A percentile compares a stretch with the other conserved stretches of the same genome.
phyloP scores from a whole-genome alignment of 495 filamentous ascomycete species.

The Xylaria telfairii region DNA sequence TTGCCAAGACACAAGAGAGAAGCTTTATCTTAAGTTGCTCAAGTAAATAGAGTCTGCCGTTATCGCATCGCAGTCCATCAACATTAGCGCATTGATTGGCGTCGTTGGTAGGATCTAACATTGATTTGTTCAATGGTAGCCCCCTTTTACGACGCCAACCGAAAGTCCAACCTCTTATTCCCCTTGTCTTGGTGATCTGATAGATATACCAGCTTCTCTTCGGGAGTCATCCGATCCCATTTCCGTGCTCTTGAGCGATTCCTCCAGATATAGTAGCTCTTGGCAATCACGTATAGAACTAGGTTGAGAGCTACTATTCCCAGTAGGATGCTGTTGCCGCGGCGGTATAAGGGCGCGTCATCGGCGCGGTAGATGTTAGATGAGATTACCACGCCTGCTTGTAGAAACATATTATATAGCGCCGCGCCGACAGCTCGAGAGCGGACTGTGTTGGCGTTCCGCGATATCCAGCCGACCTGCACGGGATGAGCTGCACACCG shows the following conservation, averaged over 20 bases:
- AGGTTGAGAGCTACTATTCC: conserved; percentile 61
- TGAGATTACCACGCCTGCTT: conserved; percentile 65
- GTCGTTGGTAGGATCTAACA: too few species aligned
- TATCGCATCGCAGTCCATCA: not conserved
- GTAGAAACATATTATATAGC: conserved; percentile 79
- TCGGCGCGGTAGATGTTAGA: conserved; percentile 63
- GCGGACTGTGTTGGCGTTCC: conserved; percentile 68
- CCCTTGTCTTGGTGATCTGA: conserved; percentile 68
- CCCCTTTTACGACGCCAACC: conserved; percentile 48
- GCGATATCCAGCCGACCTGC: conserved; percentile 68
- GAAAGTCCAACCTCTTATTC: conserved; percentile 71
- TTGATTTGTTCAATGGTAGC: not conserved
- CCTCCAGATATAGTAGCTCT: conserved; percentile 67
- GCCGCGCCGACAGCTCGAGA: conserved; percentile 68
- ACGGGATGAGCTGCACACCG: conserved; percentile 58
- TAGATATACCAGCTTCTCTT: conserved; percentile 68
- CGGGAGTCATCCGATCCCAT: conserved; percentile 64
- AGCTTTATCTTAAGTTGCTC: not conserved
- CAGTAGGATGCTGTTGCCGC: conserved; percentile 70
- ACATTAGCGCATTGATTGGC: not conserved
- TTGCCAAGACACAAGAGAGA: not conserved
- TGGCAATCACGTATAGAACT: conserved; percentile 60
- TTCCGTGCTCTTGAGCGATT: conserved; percentile 52
- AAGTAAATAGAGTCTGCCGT: not conserved
- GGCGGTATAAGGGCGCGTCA: conserved; percentile 70